These are phyloP conservation scores for Leishmania lainsoni DNA, from an alignment of 208 protist genomes.

Conservation along the genomic window DNA sequence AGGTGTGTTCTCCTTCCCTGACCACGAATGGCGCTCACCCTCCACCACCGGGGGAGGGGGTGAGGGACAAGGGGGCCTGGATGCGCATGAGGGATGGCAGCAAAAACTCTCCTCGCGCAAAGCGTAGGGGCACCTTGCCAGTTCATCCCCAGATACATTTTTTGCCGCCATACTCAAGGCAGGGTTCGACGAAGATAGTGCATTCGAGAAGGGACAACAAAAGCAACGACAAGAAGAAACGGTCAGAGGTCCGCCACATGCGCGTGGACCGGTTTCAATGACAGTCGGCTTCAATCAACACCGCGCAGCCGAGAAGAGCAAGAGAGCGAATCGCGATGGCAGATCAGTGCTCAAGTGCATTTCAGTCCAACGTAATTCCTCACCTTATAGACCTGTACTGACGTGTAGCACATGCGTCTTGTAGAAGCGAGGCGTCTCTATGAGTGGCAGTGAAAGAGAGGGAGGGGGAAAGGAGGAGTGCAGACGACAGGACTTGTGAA, in stretches of 20 bases:
- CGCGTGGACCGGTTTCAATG: not conserved
- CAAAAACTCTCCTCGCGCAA: not conserved
- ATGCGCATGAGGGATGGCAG: not conserved
- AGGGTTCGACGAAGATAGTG: not conserved
- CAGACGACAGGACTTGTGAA: not conserved
- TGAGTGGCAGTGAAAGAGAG: not conserved
- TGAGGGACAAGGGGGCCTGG: not conserved
- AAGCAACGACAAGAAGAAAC: not conserved
- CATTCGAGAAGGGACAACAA: not conserved
- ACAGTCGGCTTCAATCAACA: not conserved
- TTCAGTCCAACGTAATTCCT: not conserved
- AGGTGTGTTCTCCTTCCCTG: not conserved
- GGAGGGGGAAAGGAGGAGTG: not conserved
- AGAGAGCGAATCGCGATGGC: not conserved
- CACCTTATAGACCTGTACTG: not conserved
- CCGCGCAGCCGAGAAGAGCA: not conserved
- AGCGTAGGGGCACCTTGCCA: not conserved
- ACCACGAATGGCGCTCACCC: not conserved
- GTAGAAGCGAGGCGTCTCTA: not conserved
- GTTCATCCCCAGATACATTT: not conserved
- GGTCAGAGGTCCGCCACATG: not conserved
- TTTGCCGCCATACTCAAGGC: not conserved
- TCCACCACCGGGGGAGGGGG: not conserved
- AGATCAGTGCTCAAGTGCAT: not conserved
- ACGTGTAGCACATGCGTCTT: not conserved